Evolutionary conservation across 208 protist genomes (phyloP).

Genomic region (Wallacemonas sp.): DNA sequence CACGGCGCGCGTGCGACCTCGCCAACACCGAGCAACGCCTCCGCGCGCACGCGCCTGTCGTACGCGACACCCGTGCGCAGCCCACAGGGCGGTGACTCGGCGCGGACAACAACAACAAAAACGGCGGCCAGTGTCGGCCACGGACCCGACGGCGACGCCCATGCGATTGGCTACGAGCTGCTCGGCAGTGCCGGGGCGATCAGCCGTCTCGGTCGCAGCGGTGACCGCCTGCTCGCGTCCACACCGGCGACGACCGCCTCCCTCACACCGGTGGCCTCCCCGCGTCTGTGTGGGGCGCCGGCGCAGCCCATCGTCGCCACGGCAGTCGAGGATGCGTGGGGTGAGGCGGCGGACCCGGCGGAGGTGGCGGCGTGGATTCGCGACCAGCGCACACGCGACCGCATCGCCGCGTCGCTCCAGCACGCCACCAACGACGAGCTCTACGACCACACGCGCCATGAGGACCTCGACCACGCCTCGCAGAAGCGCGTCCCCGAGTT

Average conservation of each 20-base stretch:
- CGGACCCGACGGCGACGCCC: background rate
- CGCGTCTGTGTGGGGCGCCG: too few relatives aligned
- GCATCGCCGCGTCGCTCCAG: constrained; percentile 4
- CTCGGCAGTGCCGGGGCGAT: constrained; percentile 6
- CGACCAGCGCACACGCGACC: background rate
- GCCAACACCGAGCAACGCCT: background rate
- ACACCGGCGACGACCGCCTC: background rate
- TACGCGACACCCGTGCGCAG: constrained; percentile 14
- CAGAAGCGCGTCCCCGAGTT: constrained; percentile 21
- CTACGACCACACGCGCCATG: constrained; percentile 12
- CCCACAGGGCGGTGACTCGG: too few relatives aligned
- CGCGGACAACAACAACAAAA: background rate
- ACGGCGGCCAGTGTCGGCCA: background rate
- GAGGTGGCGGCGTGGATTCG: constrained; percentile 13
- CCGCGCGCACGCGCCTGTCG: constrained; percentile 4
- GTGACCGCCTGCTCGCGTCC: background rate
- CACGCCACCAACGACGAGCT: constrained; percentile 13
- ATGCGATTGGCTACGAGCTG: constrained; percentile 12
- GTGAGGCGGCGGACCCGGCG: constrained; percentile 1
- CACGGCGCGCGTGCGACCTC: background rate
- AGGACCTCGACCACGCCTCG: constrained; percentile 4
- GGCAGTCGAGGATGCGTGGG: too few relatives aligned
- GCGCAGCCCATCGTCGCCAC: too few relatives aligned
- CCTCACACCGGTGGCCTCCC: background rate
- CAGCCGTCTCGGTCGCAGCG: constrained; percentile 4